phyloP scores from a whole-genome alignment of 164 flowering plant species.

The Platanus orientalis region DNA sequence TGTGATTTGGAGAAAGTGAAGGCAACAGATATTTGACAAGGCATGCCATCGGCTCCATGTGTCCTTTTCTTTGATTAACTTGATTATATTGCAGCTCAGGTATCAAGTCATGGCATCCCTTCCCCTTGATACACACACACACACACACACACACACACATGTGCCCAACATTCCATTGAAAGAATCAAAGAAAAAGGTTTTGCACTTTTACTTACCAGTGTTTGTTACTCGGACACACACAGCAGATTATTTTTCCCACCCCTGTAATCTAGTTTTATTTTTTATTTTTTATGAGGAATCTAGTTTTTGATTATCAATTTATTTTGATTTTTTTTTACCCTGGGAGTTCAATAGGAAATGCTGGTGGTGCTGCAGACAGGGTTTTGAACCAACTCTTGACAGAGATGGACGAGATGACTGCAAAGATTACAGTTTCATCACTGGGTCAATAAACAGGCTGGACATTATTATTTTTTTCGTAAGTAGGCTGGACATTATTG shows the following conservation, averaged over 20 bases:
- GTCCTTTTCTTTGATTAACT: constrained; percentile 87
- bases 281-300: constrained; percentile 39
- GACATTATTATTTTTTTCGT: constrained; percentile 88
- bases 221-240: not conserved
- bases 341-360: constrained; percentile 88
- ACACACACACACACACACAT: too few species aligned
- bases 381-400: constrained; percentile 85
- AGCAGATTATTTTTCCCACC: not conserved
- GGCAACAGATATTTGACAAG: constrained; percentile 87
- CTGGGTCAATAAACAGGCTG: too few species aligned
- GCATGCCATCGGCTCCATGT: constrained; percentile 93
- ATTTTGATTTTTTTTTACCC: too few species aligned
- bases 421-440: constrained; percentile 90
- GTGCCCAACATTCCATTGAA: too few species aligned
- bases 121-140: not conserved
- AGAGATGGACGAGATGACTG: constrained; percentile 92
- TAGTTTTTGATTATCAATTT: too few species aligned
- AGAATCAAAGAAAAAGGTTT: too few species aligned
- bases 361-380: constrained; percentile 91
- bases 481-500: constrained; percentile 86
- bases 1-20: constrained; percentile 97
- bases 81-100: constrained; percentile 93
- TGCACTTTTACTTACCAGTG: not conserved
- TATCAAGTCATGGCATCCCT: constrained; percentile 22
- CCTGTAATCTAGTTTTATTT: not conserved